phyloP scores from a whole-genome alignment of 177 flowering plant species.

The Telopea speciosissima region DNA sequence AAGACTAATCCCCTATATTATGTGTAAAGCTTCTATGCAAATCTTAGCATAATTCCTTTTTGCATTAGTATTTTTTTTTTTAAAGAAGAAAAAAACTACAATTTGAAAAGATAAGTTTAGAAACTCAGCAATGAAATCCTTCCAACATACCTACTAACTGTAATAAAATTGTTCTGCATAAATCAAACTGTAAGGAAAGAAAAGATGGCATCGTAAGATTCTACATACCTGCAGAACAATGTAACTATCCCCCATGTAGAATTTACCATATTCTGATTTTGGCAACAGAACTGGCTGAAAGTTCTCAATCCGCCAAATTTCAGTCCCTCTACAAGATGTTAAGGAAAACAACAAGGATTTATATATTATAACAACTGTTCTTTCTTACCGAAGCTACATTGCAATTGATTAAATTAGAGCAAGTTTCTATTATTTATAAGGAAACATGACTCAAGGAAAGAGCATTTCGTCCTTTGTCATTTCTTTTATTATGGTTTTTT shows the following conservation, averaged over 20 bases:
- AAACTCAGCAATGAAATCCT: background rate
- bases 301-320: slow-evolving; percentile 98
- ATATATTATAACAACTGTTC: background rate
- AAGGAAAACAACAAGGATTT: slow-evolving; percentile 29
- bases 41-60: too few relatives aligned
- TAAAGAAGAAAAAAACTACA: too few relatives aligned
- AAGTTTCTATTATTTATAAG: background rate
- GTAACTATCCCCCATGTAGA: slow-evolving; percentile 89
- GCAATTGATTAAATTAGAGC: background rate
- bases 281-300: slow-evolving; percentile 94
- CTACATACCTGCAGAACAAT: slow-evolving; percentile 77
- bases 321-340: slow-evolving; percentile 77
- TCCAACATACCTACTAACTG: background rate
- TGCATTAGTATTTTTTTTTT: too few relatives aligned
- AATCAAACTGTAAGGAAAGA: background rate
- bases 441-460: background rate
- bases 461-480: background rate
- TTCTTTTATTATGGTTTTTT: background rate
- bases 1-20: too few relatives aligned
- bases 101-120: too few relatives aligned
- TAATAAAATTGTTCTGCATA: background rate
- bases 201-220: slow-evolving; percentile 1
- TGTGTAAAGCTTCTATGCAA: too few relatives aligned
- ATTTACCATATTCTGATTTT: slow-evolving; percentile 86
- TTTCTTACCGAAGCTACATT: background rate